Evolutionary conservation across 1,284 basidiomycete species (phyloP).

Genomic region (Polyporus tsugae): DNA sequence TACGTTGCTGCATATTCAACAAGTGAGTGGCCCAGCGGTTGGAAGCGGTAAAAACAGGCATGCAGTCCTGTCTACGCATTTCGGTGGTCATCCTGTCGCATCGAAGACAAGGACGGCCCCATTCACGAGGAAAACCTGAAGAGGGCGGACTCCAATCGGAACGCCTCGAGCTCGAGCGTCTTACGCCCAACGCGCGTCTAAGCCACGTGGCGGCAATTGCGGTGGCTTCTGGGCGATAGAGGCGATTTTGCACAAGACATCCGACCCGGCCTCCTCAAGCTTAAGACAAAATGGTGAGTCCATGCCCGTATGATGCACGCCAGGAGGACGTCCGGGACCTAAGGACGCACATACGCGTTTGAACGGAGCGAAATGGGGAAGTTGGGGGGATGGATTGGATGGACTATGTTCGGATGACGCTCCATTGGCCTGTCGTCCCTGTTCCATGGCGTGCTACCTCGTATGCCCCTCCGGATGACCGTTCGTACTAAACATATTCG

Average conservation of each 20-base stretch:
- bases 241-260: slow-evolving; percentile 32
- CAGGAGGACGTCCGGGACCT: slow-evolving; percentile 29
- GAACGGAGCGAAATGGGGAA: slow-evolving; percentile 38
- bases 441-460: slow-evolving; percentile 35
- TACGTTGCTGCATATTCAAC: too few species aligned
- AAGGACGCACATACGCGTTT: slow-evolving; percentile 25
- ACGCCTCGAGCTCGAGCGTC: too few species aligned
- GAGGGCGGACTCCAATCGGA: too few species aligned
- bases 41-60: too few species aligned
- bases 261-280: slow-evolving; percentile 42
- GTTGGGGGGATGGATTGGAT: slow-evolving; percentile 43
- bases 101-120: too few species aligned
- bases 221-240: slow-evolving; percentile 31
- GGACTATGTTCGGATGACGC: slow-evolving; percentile 40
- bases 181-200: slow-evolving; percentile 11
- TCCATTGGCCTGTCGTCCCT: slow-evolving; percentile 40
- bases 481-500: slow-evolving; percentile 38
- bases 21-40: too few species aligned
- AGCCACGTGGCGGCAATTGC: slow-evolving; percentile 29
- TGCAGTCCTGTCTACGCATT: too few species aligned
- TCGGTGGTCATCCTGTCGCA: too few species aligned
- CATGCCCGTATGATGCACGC: slow-evolving; percentile 32
- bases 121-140: too few species aligned
- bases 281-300: slow-evolving; percentile 48
- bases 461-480: slow-evolving; percentile 15